These are phyloP conservation scores for Ceriops decandra DNA, from an alignment of 345 rosid species.

Conservation along the genomic window DNA sequence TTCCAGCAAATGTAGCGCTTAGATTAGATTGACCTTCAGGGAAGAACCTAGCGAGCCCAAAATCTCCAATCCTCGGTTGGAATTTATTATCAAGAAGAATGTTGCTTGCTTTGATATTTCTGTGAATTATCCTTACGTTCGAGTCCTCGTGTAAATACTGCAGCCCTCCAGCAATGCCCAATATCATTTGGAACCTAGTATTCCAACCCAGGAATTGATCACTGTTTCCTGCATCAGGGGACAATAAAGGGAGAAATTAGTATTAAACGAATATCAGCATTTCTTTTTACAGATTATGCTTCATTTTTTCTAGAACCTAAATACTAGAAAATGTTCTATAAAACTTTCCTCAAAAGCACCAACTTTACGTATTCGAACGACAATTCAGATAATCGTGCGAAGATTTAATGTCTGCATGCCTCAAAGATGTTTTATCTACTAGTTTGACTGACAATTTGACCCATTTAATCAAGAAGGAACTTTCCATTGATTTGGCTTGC, in stretches of 20 bases:
- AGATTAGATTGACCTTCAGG: conserved; percentile 70
- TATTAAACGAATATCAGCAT: too few relatives aligned
- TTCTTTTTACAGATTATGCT: too few relatives aligned
- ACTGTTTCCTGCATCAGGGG: conserved; percentile 33
- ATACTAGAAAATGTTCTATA: too few relatives aligned
- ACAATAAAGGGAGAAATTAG: background rate
- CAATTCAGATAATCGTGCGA: too few relatives aligned
- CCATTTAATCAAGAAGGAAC: too few relatives aligned
- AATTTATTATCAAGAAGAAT: conserved; percentile 66
- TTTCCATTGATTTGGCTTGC: too few relatives aligned
- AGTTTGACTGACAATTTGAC: too few relatives aligned
- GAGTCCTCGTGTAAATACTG: conserved; percentile 73
- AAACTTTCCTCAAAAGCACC: too few relatives aligned
- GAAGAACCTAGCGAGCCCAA: conserved; percentile 67
- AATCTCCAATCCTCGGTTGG: conserved; percentile 66
- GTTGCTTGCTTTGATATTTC: conserved; percentile 79
- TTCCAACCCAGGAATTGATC: conserved; percentile 45
- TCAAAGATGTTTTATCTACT: too few relatives aligned
- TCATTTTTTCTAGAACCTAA: too few relatives aligned
- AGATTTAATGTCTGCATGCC: too few relatives aligned
- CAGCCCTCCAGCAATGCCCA: conserved; percentile 61
- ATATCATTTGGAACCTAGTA: conserved; percentile 50
- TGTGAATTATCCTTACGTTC: conserved; percentile 50
- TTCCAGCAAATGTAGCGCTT: conserved; percentile 65
- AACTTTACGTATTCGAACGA: too few relatives aligned